phyloP scores from a whole-genome alignment of 768 basidiomycete genomes.

The Pluteus cervinus region DNA sequence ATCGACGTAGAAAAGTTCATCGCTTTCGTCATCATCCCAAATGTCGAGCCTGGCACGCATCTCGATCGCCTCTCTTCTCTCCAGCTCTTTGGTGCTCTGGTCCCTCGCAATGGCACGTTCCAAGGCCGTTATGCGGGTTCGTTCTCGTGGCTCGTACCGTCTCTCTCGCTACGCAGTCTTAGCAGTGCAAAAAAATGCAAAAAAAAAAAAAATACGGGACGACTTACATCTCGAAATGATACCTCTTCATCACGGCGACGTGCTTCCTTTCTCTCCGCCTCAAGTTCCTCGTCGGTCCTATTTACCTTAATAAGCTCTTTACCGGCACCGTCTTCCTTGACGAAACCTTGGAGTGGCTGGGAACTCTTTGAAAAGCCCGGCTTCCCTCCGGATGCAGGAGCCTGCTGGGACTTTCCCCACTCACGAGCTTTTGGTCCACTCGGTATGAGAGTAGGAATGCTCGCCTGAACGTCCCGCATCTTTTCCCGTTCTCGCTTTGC shows the following conservation, averaged over 20 bases:
- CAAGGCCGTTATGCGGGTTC: conserved; percentile 68
- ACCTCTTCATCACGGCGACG: conserved; percentile 75
- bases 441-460: conserved; percentile 46
- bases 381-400: conserved; percentile 25
- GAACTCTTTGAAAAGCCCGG: conserved; percentile 58
- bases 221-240: conserved; percentile 80
- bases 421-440: conserved; percentile 75
- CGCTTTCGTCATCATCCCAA: conserved; percentile 91
- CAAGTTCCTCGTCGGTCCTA: conserved; percentile 81
- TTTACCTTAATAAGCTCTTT: conserved; percentile 23
- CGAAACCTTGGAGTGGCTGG: conserved; percentile 83
- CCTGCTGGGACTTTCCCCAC: conserved; percentile 66
- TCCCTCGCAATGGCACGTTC: conserved; percentile 76
- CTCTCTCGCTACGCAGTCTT: conserved; percentile 69
- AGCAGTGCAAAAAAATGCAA: conserved; percentile 6
- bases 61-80: conserved; percentile 75
- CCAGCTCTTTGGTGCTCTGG: conserved; percentile 63
- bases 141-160: conserved; percentile 88
- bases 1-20: conserved; percentile 90
- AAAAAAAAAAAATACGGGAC: conserved; percentile 1
- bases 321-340: conserved; percentile 40
- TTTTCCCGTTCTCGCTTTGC: conserved; percentile 91
- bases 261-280: conserved; percentile 72
- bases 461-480: conserved; percentile 66
- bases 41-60: conserved; percentile 78